Evolutionary conservation across 1,139 yeast genomes (phyloP), one percentile per base, ranked within the genome.

Genomic region (Suhomyces kunorum): DNA sequence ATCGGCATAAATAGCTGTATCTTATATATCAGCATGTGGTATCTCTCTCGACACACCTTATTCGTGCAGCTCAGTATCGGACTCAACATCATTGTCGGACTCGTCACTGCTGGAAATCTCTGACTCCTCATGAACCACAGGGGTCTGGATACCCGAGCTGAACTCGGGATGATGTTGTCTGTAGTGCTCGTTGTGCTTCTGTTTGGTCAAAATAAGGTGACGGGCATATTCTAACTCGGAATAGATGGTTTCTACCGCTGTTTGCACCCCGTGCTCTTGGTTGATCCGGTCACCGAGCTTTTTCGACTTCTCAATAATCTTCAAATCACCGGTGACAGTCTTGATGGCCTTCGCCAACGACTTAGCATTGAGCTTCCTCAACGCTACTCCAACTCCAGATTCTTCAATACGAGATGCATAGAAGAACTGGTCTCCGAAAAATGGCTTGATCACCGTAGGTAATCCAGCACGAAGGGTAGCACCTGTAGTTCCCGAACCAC

Each of bases 401-500:
- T 89, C 97, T 53, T 88, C 96, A 6, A 92, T 82, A 45, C 97
- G 71, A 19, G 78, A 71, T 0, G 95, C 96, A 60, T 87, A 90
- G 59, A 90, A 90, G 59, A 87, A 89, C 61, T 90, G 98, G 61
- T 90, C 98, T 0, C 97, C 98, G 62, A 90, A 90, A 56, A 92
- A 90, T 2, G 98, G 98, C 59, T 90, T 90, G 50, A 90, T 81
- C 28, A 90, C 77, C 0, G 96, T 87, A 0, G 98, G 97, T 23
- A 86, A 59, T 0, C 98, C 98, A 8, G 88, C 86, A 46, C 92
- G 67, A 41, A 90, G 60, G 3, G 94, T 77, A 0, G 97, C 96
- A 8, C 98, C 98, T 0, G 98, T 89, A 0, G 98, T 88, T 1
- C 98, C 98, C 0, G 96, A 85, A 0, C 98, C 98, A 27, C 98